A percentile compares a stretch with the other conserved stretches of the same genome.
phyloP scores from a whole-genome alignment of 169 alveolate species.

The Gregarina niphandrodes region DNA sequence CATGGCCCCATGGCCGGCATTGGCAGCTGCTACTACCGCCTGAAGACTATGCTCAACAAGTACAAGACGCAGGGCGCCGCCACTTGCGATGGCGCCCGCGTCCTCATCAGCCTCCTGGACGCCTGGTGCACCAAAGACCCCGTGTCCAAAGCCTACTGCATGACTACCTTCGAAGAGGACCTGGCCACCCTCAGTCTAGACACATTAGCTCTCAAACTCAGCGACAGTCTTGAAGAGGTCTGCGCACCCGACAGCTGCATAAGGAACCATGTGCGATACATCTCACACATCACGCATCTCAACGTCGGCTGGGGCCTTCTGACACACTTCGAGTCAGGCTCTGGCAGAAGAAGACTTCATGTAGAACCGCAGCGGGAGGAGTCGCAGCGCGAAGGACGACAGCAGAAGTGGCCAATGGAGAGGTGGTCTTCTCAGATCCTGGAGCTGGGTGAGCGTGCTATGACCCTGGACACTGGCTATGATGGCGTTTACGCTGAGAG shows the following conservation, averaged over 20 bases:
- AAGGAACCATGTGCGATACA: slow-evolving; percentile 20
- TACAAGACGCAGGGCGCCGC: too few species aligned
- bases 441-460: background rate
- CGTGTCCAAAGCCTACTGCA: background rate
- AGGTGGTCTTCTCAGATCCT: background rate
- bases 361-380: background rate
- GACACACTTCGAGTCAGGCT: background rate
- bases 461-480: background rate
- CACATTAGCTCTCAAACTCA: slow-evolving; percentile 6
- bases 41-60: too few species aligned
- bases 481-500: background rate
- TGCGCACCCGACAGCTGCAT: slow-evolving; percentile 21
- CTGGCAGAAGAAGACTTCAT: background rate
- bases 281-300: slow-evolving; percentile 25
- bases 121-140: slow-evolving; percentile 26
- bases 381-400: background rate
- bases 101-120: slow-evolving; percentile 19
- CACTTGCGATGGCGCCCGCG: background rate
- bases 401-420: background rate
- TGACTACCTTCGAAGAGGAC: background rate
- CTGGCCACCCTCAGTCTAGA: background rate
- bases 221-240: slow-evolving; percentile 6
- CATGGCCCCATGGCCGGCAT: too few species aligned
- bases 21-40: too few species aligned
- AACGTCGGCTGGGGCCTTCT: slow-evolving; percentile 28